Base-by-base conservation (phyloP, 2,329 filamentous ascomycete species). In the Trichoderma oligosporum region DNA sequence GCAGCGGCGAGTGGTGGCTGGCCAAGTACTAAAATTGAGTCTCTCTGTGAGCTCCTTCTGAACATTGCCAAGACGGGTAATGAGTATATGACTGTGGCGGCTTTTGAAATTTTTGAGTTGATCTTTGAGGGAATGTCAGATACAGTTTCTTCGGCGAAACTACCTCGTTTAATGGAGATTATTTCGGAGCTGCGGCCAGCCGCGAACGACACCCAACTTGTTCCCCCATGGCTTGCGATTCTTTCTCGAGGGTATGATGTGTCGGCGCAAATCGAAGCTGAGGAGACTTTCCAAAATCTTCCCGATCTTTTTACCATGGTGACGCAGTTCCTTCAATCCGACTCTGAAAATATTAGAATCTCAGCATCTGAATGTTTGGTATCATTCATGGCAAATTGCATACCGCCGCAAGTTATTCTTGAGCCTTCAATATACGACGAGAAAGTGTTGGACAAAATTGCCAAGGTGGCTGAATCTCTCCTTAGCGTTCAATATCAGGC, bases 21-120 rank as follows among this genome's bases (percentile, higher is more conserved):
- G 94, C 94, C 94, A 1, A 96, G 88, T 76, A 91, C 88, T 76
- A 96, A 96, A 75, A 96, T 97, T 55, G 94, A 99, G 74, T 80
- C 87, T 2, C 77, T 99, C 31, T 97, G 92, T 71, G 92, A 97
- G 72, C 76, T 96, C 54, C 76, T 99, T 58, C 83, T 99, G 64
- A 85, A 86, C 63, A 96, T 97, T 61, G 93, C 93, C 27, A 87
- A 87, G 68, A 92, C 89, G 7, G 94, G 85, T 71, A 97, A 95
- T 70, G 92, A 97, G 70, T 96, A 93, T 71, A 86, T 99, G 78
- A 96, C 92, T 29, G 95, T 97, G 87, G 88, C 90, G 9, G 89
- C 92, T 0, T 97, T 99, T 66, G 93, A 97, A 63, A 93, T 97
- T 4, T 99, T 99, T 66, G 94, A 99, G 71, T 88, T 96, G 71